A percentile compares a stretch with the other conserved stretches of the same genome.
Evolutionary conservation across 768 basidiomycete genomes (phyloP).

Genomic region (Lactifluus piperatus): DNA sequence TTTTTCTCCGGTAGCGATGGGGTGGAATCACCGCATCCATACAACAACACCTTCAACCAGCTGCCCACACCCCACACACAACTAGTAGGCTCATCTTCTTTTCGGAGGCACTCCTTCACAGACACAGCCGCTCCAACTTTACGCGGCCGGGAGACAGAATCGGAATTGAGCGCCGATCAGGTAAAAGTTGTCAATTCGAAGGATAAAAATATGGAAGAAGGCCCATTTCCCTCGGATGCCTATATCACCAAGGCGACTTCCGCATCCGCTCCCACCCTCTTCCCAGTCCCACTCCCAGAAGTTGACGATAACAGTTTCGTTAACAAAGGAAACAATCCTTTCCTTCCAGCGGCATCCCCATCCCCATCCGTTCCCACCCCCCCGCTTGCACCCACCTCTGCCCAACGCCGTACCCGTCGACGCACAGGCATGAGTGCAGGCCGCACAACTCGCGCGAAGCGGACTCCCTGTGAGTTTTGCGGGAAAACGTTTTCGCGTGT

Average conservation of each 20-base stretch:
- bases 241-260: background rate
- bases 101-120: background rate
- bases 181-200: background rate
- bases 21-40: background rate
- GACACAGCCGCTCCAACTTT: background rate
- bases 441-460: background rate
- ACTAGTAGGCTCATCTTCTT: background rate
- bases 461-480: constrained; percentile 8
- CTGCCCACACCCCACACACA: background rate
- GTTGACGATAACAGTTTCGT: background rate
- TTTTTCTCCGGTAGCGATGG: background rate
- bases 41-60: background rate
- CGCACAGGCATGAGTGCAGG: background rate
- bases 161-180: background rate
- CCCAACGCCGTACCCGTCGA: background rate
- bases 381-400: background rate
- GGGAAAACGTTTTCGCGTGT: constrained; percentile 1
- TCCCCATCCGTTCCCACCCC: background rate
- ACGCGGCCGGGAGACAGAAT: no score
- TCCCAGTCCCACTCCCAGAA: background rate
- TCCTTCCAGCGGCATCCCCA: no score
- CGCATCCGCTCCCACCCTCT: background rate
- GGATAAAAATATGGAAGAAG: background rate
- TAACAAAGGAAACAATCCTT: background rate
- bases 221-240: background rate